Base-by-base conservation (phyloP, 2,329 filamentous ascomycete genomes). In the Lithohypha guttulata region DNA sequence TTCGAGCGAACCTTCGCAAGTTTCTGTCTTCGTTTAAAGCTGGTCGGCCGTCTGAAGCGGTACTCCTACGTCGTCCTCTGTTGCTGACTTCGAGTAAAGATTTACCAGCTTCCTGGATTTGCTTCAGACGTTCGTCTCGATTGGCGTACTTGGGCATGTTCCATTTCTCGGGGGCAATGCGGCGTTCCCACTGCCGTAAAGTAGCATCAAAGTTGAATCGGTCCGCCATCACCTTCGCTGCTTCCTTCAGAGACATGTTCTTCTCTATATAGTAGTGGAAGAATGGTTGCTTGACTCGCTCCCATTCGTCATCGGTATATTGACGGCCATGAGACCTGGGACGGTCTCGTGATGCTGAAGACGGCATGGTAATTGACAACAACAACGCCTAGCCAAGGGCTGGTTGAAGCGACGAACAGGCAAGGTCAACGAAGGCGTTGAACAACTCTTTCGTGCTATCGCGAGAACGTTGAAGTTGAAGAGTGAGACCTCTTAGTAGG, bases 281-380 rank as follows among this genome's bases (percentile, higher is more conserved):
- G 41, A 51, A 51, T 21, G 44, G 44, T 31, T 47, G 45, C 34
- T 44, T 46, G 14, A 50, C 44, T 2, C 31, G 39, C 10, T 51
- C 44, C 49, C 49, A 51, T 13, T 51, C 49, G n/a, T 47, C 37
- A 10, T 51, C 49, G 6, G 49, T 48, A 39, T 50, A 48, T 22
- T 45, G 42, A 13, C 35, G 35, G 23, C 35, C 35, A 6, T 17
- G 18, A 18, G 17, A n/a, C 11, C 27, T 29, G 7, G 35, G 27
- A 4, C 33, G 33, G 26, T 17, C 17, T 30, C 19, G 15, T 2
- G 27, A 29, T 18, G 31, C 26, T 3, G 17, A 19, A 11, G 13
- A 19, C 10, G 31, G n/a, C 31, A 34, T 34, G 10, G 4, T n/a
- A n/a, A n/a, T n/a, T n/a, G n/a, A n/a, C n/a, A n/a, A n/a, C n/a